phyloP scores from a whole-genome alignment of 768 basidiomycete genomes.

The Amanita molliuscula region DNA sequence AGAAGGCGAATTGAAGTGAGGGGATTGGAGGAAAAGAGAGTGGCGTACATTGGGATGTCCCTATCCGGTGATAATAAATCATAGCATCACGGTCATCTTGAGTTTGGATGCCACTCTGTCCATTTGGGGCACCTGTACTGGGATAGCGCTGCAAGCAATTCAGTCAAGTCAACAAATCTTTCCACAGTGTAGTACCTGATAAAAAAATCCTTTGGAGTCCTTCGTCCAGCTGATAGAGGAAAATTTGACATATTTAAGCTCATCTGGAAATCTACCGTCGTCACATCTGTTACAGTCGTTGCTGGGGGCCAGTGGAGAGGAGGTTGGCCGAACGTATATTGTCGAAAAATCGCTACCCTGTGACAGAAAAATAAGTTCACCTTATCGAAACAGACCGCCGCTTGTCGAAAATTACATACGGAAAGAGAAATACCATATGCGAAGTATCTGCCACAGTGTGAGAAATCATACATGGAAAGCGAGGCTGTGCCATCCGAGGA shows the following conservation, averaged over 20 bases:
- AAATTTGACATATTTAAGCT: constrained; percentile 70
- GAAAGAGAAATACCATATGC: constrained; percentile 72
- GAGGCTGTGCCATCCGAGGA: constrained; percentile 65
- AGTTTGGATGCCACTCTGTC: constrained; percentile 48
- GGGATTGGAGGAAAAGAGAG: background rate
- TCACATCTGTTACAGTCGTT: constrained; percentile 32
- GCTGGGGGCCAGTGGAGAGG: constrained; percentile 38
- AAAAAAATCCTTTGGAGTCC: constrained; percentile 79
- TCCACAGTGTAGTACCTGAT: constrained; percentile 35
- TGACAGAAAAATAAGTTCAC: constrained; percentile 1
- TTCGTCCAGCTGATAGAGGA: constrained; percentile 63
- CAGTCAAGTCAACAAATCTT: background rate
- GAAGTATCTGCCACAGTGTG: constrained; percentile 56
- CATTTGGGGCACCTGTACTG: constrained; percentile 34
- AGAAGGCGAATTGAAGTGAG: background rate
- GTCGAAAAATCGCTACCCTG: constrained; percentile 71
- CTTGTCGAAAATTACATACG: constrained; percentile 26
- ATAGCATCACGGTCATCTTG: constrained; percentile 55
- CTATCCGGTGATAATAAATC: constrained; percentile 68
- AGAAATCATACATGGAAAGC: constrained; percentile 49
- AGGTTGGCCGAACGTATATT: constrained; percentile 56
- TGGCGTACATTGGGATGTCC: constrained; percentile 52
- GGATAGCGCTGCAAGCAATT: constrained; percentile 43
- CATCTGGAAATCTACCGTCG: constrained; percentile 48
- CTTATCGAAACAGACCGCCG: constrained; percentile 5